Evolutionary conservation across 2,329 filamentous ascomycete species (phyloP), one percentile per base, ranked within the genome.

Genomic region (Zymoseptoria pseudotritici): DNA sequence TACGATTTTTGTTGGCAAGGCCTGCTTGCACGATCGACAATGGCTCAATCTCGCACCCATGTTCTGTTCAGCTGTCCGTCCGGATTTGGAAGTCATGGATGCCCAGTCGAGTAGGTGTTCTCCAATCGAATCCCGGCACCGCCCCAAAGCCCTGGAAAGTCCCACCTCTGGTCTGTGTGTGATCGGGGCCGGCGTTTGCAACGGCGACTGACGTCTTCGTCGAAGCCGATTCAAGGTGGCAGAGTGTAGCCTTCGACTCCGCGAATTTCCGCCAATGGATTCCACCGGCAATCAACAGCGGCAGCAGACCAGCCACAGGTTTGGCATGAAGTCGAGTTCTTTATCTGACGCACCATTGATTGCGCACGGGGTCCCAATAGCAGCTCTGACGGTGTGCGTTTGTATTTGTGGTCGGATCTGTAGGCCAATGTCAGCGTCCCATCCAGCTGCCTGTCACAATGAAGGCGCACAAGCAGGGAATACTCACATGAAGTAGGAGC

Each of bases 311-410:
- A 29, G 17, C 36, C 36, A 17, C 36, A 46, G 36, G 36, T 13
- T 9, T 46, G 36, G 36, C 4, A n/a, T n/a, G 36, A 46, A 46
- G 36, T 46, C 7, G 36, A 46, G 3, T 46, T 46, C 36, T 13
- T 61, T 62, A 65, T 61, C 62, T 61, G 54, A 57, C 54, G 42
- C 59, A 61, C 61, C 62, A 69, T 36, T 63, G 60, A 57, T 66
- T 65, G 17, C 67, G 67, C 8, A 72, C 69, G 8, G 70, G 70
- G 61, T 72, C 70, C 70, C 70, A 72, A 57, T 71, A 72, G 24
- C 66, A 64, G 51, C 61, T 66, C 42, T 65, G 61, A 29, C 65
- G 65, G 24, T 66, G 60, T 50, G 57, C 24, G 56, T 54, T 58
- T 29, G 53, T 52, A 49, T 36, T 58, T 50, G 17, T 54, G 20